A percentile compares a stretch with the other conserved stretches of the same genome.
Conservation (phyloP, 2,329 filamentous ascomycete genomes). For the Graphilbum ipis-grandicollis region DNA sequence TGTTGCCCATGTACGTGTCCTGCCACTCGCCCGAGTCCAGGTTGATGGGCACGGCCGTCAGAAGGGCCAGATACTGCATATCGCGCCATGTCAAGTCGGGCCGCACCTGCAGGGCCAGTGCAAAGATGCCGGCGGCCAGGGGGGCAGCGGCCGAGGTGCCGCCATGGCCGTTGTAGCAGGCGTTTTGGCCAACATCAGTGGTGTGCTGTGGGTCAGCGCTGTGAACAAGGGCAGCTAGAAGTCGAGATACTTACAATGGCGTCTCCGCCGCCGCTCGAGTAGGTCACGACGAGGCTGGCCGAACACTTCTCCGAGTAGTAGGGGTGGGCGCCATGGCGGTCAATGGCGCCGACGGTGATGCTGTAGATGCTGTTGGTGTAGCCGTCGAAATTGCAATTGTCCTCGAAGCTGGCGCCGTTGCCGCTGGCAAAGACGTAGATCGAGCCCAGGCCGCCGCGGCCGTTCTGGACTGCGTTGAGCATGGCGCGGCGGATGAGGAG, state of each 20-base stretch:
- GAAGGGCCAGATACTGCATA: constrained; percentile 75
- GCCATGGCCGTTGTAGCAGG: constrained; percentile 69
- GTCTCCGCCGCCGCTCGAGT: constrained; percentile 79
- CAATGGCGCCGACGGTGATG: constrained; percentile 87
- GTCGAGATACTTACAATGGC: constrained; percentile 42
- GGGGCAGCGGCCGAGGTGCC: constrained; percentile 93
- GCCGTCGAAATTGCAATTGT: constrained; percentile 98
- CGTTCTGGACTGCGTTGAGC: constrained; percentile 80
- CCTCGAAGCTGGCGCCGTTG: constrained; percentile 71
- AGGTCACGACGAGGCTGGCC: constrained; percentile 87
- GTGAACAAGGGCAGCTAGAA: background rate
- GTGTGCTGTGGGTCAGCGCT: constrained; percentile 40
- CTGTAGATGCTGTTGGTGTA: constrained; percentile 99
- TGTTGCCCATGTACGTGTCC: constrained; percentile 59
- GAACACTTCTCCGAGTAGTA: constrained; percentile 96
- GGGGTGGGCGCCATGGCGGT: constrained; percentile 71
- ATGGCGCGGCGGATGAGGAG: constrained; percentile 80
- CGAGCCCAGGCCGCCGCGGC: constrained; percentile 65
- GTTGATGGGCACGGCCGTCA: constrained; percentile 70
- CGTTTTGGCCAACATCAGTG: constrained; percentile 74
- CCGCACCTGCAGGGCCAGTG: constrained; percentile 67
- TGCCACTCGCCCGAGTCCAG: constrained; percentile 62
- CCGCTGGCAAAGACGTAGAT: constrained; percentile 96
- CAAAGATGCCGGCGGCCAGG: constrained; percentile 80
- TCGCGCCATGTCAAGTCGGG: constrained; percentile 88